These are phyloP conservation scores for Whalleya microplaca DNA, from an alignment of 2,329 filamentous ascomycete genomes.

Conservation along the genomic window DNA sequence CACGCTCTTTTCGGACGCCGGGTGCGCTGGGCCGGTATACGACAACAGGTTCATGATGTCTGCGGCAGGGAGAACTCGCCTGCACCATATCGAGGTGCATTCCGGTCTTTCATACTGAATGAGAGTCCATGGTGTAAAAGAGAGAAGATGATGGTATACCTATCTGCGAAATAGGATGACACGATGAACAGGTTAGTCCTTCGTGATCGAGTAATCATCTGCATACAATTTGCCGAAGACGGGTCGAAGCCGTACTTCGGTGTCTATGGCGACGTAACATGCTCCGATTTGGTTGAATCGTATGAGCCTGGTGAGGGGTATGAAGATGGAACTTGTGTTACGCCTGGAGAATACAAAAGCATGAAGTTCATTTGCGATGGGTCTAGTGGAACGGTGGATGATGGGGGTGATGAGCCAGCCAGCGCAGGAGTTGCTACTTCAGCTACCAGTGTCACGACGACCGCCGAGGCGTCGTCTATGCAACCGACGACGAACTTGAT, in stretches of 20 bases:
- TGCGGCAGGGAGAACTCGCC: slow-evolving; percentile 6
- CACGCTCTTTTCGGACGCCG: slow-evolving; percentile 4
- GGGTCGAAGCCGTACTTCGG: slow-evolving; percentile 8
- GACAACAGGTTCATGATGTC: slow-evolving; percentile 8
- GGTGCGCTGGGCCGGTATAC: slow-evolving; percentile 7
- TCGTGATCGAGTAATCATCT: no score
- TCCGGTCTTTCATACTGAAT: slow-evolving; percentile 14
- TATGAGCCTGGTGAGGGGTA: slow-evolving; percentile 1
- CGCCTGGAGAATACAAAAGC: slow-evolving; percentile 10
- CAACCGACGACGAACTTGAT: no score
- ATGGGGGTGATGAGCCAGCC: no score
- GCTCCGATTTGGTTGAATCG: neutral
- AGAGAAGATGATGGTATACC: no score
- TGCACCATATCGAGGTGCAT: neutral
- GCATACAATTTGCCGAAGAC: no score
- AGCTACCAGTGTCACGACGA: no score
- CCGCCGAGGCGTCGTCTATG: no score
- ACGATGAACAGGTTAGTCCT: no score
- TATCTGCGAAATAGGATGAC: no score
- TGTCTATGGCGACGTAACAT: slow-evolving; percentile 10
- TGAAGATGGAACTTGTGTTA: slow-evolving; percentile 1
- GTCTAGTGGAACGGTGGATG: neutral
- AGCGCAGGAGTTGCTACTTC: no score
- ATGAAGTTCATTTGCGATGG: slow-evolving; percentile 8
- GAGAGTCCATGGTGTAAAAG: slow-evolving; percentile 13